Base-by-base conservation (phyloP, 768 basidiomycete genomes). In the Serendipita sp. region DNA sequence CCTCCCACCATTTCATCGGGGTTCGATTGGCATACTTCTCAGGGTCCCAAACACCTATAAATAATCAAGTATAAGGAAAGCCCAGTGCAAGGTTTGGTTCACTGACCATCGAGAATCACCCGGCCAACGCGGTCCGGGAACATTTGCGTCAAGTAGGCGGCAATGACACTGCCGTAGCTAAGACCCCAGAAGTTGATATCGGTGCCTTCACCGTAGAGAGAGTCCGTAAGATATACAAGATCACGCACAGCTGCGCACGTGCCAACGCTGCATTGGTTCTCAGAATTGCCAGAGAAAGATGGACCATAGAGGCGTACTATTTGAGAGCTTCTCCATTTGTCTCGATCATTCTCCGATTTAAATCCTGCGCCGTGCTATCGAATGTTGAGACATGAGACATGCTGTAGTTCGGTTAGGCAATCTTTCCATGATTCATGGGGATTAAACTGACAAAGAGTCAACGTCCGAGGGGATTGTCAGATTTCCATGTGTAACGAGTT, bases 81-180 rank as follows among this genome's bases (percentile, higher is more conserved):
- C 9, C 7, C 5, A 20, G 11, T 48, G n/a, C 5, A 48, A 48
- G 45, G 45, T 5, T 5, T 20, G 45, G 9, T 5, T 5, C 9
- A 48, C 26, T 7, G 9, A 48, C 60, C 63, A n/a, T 64, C 63
- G 3, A 61, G n/a, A n/a, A 62, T 45, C 16, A 64, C 63, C 13
- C 34, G 17, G 14, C 63, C 63, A 4, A 63, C 62, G 3, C 62
- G 62, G 31, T 64, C 34, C 2, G 63, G 63, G 43, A 64, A 64
- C 63, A 64, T 64, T 28, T 61, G 44, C 3, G 61, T 62, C 16
- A 64, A 31, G 41, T 64, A 64, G 17, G 38, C 31, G 13, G 42
- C 60, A 9, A 64, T 24, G 14, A 62, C 33, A 16, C 61, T 62
- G 7, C 63, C 53, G 30, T 58, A 58, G 53, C 51, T 24, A 7